Conservation (phyloP, 306 rosid genomes). For the Geum urbanum region DNA sequence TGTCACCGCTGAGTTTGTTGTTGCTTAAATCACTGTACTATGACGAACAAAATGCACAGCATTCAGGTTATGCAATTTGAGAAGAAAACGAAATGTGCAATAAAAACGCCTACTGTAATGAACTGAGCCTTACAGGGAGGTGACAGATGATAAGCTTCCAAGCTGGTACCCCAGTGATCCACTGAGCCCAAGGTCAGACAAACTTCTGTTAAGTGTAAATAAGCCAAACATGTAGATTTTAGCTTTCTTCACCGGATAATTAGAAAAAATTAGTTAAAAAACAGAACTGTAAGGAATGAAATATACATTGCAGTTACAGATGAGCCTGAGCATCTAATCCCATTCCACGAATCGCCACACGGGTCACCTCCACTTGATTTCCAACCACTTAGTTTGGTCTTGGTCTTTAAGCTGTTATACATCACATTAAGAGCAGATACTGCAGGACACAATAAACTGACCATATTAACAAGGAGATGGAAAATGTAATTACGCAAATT, state of each 20-base stretch:
- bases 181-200: constrained; percentile 51
- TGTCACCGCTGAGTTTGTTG: constrained; percentile 68
- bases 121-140: constrained; percentile 64
- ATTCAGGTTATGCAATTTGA: constrained; percentile 29
- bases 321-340: constrained; percentile 74
- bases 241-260: constrained; percentile 1
- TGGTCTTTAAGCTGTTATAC: constrained; percentile 64
- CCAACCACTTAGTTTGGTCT: constrained; percentile 59
- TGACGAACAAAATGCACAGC: constrained; percentile 44
- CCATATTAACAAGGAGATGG: background rate
- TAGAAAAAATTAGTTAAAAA: background rate
- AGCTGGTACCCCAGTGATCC: constrained; percentile 88
- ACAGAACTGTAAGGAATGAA: background rate
- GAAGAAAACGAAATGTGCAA: background rate
- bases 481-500: background rate
- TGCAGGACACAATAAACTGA: constrained; percentile 29
- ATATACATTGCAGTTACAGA: constrained; percentile 80
- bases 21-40: constrained; percentile 94
- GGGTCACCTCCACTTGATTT: constrained; percentile 86
- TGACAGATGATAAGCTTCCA: constrained; percentile 64
- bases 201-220: constrained; percentile 43
- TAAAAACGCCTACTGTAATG: constrained; percentile 14
- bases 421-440: constrained; percentile 76
- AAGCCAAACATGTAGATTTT: background rate
- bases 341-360: constrained; percentile 77